Base-by-base conservation (phyloP, 2,329 filamentous ascomycete species). In the Fusarium mundagurra region DNA sequence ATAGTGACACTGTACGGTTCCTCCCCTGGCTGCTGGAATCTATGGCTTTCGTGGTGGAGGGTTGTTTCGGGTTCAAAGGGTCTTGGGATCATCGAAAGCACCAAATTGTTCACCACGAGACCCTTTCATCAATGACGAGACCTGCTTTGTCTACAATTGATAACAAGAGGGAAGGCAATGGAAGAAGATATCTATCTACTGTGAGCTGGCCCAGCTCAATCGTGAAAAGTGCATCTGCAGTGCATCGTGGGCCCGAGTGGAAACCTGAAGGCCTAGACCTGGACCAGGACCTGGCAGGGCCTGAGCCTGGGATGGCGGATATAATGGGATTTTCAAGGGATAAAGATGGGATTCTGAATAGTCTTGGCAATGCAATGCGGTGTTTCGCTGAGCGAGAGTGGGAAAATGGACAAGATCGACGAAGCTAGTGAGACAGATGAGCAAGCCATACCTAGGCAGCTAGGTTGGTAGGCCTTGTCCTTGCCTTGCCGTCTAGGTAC, bases 321-420 rank as follows among this genome's bases (percentile, higher is more conserved):
- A 47, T 31, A 38, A 68, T 72, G 58, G 67, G 58, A 72, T 64
- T 72, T 64, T 48, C 39, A 58, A 64, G 50, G 55, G 45, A 61
- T 39, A 38, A 66, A 64, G 43, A 74, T 75, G 73, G 72, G 72
- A 74, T 72, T 75, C 61, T 71, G 63, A 61, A 24, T 20, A 27
- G 29, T n/a, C 65, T 68, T 68, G 64, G 57, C 58, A 45, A 29
- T 48, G 47, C 20, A 65, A 58, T 66, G 33, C 38, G 51, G 36
- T 69, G 43, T 47, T 69, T 53, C 29, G 43, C 38, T 68, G 45
- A 68, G 66, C 24, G 44, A 72, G 63, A 60, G 60, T 55, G 47
- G 61, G 64, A 48, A 60, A 59, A 69, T 33, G 39, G 65, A 51
- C 39, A 39, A 31, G 72, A 74, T 74, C 72, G 72, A 70, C 73